These are phyloP conservation scores for Capsicum chinense DNA, from an alignment of 257 asterid genomes.

Conservation along the genomic window DNA sequence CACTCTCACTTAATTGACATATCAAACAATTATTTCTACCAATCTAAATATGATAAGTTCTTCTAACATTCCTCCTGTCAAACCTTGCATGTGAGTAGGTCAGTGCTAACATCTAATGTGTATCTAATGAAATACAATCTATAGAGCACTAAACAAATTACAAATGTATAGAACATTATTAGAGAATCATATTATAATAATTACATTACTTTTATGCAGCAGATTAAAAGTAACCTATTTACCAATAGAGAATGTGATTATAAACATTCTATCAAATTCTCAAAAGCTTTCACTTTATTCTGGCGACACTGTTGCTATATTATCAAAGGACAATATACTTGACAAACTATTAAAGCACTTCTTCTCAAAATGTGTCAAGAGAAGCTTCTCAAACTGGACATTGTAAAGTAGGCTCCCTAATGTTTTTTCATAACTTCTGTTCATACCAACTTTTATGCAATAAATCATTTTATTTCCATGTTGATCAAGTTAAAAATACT, in stretches of 20 bases:
- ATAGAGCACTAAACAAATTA: too few relatives aligned
- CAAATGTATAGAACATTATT: too few relatives aligned
- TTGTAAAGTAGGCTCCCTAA: neutral
- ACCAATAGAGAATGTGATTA: too few relatives aligned
- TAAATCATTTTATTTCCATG: neutral
- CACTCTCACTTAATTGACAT: neutral
- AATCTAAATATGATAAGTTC: too few relatives aligned
- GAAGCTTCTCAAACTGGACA: neutral
- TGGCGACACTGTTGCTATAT: neutral
- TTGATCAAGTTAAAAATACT: constrained; percentile 15
- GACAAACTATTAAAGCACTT: neutral
- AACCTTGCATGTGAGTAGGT: too few relatives aligned
- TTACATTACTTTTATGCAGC: too few relatives aligned
- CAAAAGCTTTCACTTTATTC: neutral
- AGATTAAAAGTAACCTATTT: too few relatives aligned
- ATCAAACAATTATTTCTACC: neutral
- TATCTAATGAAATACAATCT: too few relatives aligned
- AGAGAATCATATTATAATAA: too few relatives aligned
- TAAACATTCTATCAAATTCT: neutral
- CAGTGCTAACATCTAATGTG: too few relatives aligned
- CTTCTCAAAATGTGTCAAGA: neutral
- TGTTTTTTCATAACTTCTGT: neutral
- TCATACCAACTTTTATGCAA: neutral
- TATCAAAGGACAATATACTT: neutral
- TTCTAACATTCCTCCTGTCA: too few relatives aligned